Base-by-base conservation (phyloP, 805 yeast genomes). In the Komagataella mondaviorum region DNA sequence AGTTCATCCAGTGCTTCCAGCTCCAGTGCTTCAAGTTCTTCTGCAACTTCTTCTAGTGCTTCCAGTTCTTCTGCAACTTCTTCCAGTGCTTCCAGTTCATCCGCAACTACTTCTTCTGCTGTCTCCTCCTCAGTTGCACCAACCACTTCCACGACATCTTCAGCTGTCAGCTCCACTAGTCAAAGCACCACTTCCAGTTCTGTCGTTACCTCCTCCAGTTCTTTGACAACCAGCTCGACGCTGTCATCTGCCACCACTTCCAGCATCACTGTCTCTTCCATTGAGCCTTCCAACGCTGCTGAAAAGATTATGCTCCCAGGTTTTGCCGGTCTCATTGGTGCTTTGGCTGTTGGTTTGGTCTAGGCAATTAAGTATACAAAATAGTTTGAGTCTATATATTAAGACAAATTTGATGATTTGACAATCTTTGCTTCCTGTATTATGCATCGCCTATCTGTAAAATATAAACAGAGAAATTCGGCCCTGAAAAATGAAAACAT, bases 1-100 rank as follows among this genome's bases (percentile, higher is more conserved):
- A 48, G 63, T 4, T 52, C 67, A 17, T 51, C 65, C 12, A 52
- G 60, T 8, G 53, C 63, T 8, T 53, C 66, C 5, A 47, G 65
- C 6, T 51, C 68, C 20, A 51, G 65, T 20, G 12, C 51, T 18
- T 43, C 44, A 12, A 46, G 30, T 16, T 30, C 52, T 7, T 39
- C 51, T 51, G 50, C 50, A 57, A 49, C 43, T 56, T 47, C 55
- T 52, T 47, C 53, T 51, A 54, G 49, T 55, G 49, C 53, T 48
- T 53, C 48, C 55, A 47, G 51, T 45, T 47, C 49, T 51, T 54
- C 49, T 54, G 49, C 55, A 54, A 36, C 55, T 45, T 30, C 51
- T 46, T 43, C 59, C 52, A 51, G 46, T 47, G 51, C 54, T 44
- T 51, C 57, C 52, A 51, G 46, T 48, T 51, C 54, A 43, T 52